Base-by-base conservation (phyloP, 1,284 basidiomycete species). In the Rhodotorula sp. region DNA sequence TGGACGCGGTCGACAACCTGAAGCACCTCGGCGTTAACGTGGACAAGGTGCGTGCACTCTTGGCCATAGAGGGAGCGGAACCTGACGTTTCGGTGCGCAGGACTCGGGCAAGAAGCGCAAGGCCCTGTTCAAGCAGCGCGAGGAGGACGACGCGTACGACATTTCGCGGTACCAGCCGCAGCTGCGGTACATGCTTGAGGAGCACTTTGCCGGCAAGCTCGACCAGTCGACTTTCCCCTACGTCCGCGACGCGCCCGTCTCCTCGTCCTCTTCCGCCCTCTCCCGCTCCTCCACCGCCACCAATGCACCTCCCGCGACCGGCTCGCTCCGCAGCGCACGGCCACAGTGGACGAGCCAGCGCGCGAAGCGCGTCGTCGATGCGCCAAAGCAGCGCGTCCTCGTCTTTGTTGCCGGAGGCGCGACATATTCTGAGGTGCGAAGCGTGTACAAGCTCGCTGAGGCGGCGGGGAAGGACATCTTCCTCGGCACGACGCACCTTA, bases 381-480 rank as follows among this genome's bases (percentile, higher is more conserved):
- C 77, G 58, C 76, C 78, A 1, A 87, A 89, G 69, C 91, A 94
- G 80, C 85, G 96, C n/a, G 81, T 97, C 34, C 84, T 99, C 63
- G 86, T 98, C 54, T 99, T 98, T 81, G 85, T 98, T 22, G 92
- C 92, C 21, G 97, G 97, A 44, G 97, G 97, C 1, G 90, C 97
- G 87, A 97, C 96, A 3, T 97, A 95, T 81, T 94, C 92, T 0
- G 97, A 99, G 83, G 90, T 97, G 81, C 85, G 96, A 3, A 55
- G 73, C 9, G 74, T 68, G 34, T 99, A 98, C 80, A 85, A 90
- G 64, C 84, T 96, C 15, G 90, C 91, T 9, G 85, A 85, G 62
- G 80, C 87, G 13, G 82, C 93, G 62, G 89, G 90, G 78, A 94
- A 91, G 81, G 96, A 99, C 78, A 87, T 98, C 68, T 91, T 90